Evolutionary conservation across 2,329 filamentous ascomycete genomes (phyloP).

Genomic region (Aureobasidium uvarum): DNA sequence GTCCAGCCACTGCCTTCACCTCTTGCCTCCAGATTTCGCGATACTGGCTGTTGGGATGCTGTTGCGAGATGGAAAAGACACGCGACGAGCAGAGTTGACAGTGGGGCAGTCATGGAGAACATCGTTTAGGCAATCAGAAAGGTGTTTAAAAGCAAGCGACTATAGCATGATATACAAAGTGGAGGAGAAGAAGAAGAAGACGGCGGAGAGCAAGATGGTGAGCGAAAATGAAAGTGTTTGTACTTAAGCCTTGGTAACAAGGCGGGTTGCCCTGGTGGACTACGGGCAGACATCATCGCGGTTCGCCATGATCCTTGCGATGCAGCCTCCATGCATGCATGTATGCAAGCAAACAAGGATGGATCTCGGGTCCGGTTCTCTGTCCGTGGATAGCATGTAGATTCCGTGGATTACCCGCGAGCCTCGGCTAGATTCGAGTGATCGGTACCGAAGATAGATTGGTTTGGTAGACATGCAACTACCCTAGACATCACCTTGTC

Average conservation of each 20-base stretch:
- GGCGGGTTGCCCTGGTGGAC: background rate
- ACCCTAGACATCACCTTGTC: slow-evolving; percentile 15
- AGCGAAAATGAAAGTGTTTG: background rate
- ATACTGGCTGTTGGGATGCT: background rate
- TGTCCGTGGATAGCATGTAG: background rate
- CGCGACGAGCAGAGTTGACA: background rate
- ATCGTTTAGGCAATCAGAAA: no score
- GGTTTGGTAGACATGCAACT: background rate
- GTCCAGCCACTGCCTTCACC: background rate
- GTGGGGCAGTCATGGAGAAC: no score
- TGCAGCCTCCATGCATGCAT: slow-evolving; percentile 24
- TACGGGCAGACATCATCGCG: background rate
- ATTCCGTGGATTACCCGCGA: slow-evolving; percentile 8
- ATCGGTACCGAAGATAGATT: background rate
- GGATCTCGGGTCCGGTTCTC: background rate
- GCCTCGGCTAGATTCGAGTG: slow-evolving; percentile 4
- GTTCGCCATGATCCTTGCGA: slow-evolving; percentile 4
- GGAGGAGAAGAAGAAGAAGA: background rate
- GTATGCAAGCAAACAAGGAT: slow-evolving; percentile 12
- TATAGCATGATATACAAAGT: background rate
- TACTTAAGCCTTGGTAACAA: slow-evolving; percentile 1
- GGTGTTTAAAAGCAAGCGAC: background rate
- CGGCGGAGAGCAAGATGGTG: background rate
- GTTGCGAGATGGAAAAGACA: no score
- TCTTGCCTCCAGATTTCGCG: background rate